These are phyloP conservation scores for Staphylotrichum longicolle DNA, from an alignment of 495 filamentous ascomycete genomes.

Conservation along the genomic window DNA sequence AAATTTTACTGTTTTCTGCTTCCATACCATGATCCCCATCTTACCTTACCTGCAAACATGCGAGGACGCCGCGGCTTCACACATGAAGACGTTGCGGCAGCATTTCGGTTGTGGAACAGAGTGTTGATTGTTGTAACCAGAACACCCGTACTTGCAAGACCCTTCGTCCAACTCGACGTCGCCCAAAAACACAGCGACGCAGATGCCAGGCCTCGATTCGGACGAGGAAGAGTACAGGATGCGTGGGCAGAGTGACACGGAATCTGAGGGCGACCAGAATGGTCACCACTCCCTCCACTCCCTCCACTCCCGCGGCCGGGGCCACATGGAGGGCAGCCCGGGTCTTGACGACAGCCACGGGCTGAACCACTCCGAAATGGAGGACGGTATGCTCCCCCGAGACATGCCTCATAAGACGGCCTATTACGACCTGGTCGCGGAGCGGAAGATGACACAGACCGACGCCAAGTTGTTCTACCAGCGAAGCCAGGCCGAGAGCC, in stretches of 20 bases:
- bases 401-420: constrained; percentile 77
- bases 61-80: neutral
- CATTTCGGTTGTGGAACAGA: constrained; percentile 17
- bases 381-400: constrained; percentile 64
- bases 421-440: constrained; percentile 80
- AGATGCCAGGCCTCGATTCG: constrained; percentile 31
- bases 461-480: constrained; percentile 97
- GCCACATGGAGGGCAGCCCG: constrained; percentile 12
- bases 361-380: constrained; percentile 23
- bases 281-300: neutral
- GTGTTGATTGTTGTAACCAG: constrained; percentile 19
- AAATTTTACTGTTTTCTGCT: too few relatives aligned
- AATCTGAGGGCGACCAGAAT: constrained; percentile 28
- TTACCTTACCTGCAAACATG: neutral
- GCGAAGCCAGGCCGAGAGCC: constrained; percentile 67
- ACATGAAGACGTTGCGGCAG: neutral
- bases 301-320: neutral
- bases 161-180: constrained; percentile 34
- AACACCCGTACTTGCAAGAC: constrained; percentile 25
- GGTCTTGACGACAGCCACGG: constrained; percentile 19
- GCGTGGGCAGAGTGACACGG: constrained; percentile 31
- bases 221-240: constrained; percentile 34
- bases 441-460: constrained; percentile 84
- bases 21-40: too few relatives aligned
- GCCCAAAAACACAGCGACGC: constrained; percentile 27